Percentiles rank a stretch among this genome's conserved stretches.
Evolutionary conservation across 305 asterid genomes (phyloP).

Genomic region (Fraxinus sp.): DNA sequence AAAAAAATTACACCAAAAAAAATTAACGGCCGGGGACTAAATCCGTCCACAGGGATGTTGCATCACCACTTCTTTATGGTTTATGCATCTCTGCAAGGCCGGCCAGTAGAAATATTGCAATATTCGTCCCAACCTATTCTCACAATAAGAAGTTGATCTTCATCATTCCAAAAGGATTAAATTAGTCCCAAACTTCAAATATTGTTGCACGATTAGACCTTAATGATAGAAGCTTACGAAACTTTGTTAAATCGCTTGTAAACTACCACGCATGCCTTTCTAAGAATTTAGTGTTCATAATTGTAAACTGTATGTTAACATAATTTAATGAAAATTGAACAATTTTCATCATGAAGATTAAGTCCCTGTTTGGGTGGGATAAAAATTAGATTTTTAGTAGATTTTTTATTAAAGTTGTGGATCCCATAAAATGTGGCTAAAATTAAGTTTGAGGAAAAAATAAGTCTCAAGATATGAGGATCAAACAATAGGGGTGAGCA

Average conservation of each 20-base stretch:
- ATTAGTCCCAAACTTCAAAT: not conserved
- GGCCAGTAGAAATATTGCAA: not conserved
- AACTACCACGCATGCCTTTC: not conserved
- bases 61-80: too few species aligned
- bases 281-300: not conserved
- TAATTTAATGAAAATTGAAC: not conserved
- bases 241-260: not conserved
- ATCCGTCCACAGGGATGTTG: too few species aligned
- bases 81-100: conserved; percentile 22
- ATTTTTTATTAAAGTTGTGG: not conserved
- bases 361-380: not conserved
- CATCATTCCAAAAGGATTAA: not conserved
- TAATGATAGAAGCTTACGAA: not conserved
- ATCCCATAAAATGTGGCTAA: too few species aligned
- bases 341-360: not conserved
- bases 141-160: not conserved
- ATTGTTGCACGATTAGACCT: not conserved
- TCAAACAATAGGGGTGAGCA: not conserved
- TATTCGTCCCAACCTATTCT: not conserved
- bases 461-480: not conserved
- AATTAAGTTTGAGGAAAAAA: not conserved
- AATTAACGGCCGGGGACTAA: too few species aligned
- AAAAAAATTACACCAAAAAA: too few species aligned
- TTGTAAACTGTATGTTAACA: not conserved
- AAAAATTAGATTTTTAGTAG: too few species aligned